Percentiles rank a stretch among this genome's conserved stretches.
phyloP scores from a whole-genome alignment of 331 rosid species.

The Prunus yedoensis region DNA sequence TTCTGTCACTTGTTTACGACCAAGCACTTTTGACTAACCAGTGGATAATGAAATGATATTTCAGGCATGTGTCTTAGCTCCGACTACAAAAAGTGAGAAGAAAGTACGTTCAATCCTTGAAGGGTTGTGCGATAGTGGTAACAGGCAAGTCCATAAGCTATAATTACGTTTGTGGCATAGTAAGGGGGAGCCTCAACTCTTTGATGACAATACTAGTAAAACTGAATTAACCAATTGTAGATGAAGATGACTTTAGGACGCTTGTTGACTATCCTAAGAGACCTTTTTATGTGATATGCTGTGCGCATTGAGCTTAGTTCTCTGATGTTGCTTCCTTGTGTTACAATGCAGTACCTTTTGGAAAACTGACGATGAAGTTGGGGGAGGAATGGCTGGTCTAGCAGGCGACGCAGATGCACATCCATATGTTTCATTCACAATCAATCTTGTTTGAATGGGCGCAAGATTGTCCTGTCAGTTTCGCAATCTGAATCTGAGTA shows the following conservation, averaged over 20 bases:
- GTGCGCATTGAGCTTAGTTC: background rate
- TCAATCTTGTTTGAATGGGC: conserved; percentile 69
- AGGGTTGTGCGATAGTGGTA: conserved; percentile 65
- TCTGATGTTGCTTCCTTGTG: conserved; percentile 9
- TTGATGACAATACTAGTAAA: background rate
- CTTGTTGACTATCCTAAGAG: background rate
- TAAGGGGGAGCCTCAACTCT: background rate
- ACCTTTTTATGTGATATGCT: background rate
- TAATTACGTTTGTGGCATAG: conserved; percentile 8
- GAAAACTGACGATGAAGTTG: conserved; percentile 82
- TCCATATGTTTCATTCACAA: conserved; percentile 86
- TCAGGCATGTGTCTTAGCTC: conserved; percentile 87
- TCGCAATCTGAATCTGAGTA: conserved; percentile 19
- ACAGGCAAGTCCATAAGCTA: conserved; percentile 67
- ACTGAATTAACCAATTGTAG: background rate
- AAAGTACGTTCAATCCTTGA: conserved; percentile 90
- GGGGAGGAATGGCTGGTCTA: conserved; percentile 76
- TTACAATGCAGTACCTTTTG: conserved; percentile 66
- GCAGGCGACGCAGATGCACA: conserved; percentile 76
- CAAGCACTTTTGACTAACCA: conserved; percentile 23
- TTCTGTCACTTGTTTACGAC: conserved; percentile 14
- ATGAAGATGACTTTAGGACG: background rate
- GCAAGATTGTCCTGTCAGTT: background rate
- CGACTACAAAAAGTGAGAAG: conserved; percentile 75
- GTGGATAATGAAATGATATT: conserved; percentile 31